Conservation (phyloP, 371 early-diverging fungal species). For the Zychaea mexicana region DNA sequence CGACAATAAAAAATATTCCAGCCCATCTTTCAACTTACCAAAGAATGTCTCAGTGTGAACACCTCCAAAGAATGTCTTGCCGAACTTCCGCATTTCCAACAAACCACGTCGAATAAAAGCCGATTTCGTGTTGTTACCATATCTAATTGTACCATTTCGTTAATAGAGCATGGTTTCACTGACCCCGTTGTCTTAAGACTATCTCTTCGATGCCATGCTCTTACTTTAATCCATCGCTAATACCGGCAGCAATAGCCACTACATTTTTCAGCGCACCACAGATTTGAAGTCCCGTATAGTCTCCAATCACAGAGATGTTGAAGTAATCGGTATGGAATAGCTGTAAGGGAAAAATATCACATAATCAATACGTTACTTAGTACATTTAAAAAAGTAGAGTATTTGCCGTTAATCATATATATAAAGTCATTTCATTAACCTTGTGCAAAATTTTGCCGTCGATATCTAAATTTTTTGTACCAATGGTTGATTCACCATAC, state of each 20-base stretch:
- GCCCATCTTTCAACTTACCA: conserved; percentile 76
- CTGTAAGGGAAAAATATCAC: neutral
- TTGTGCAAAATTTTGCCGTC: conserved; percentile 81
- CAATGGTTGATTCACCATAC: conserved; percentile 94
- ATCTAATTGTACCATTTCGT: conserved; percentile 10
- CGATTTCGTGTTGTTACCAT: conserved; percentile 95
- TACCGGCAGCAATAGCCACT: conserved; percentile 95
- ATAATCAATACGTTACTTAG: neutral
- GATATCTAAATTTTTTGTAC: conserved; percentile 51
- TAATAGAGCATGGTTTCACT: conserved; percentile 79
- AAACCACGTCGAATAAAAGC: conserved; percentile 97
- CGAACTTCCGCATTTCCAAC: conserved; percentile 94
- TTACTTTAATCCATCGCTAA: conserved; percentile 77
- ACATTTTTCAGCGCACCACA: conserved; percentile 99
- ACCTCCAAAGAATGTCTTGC: conserved; percentile 76
- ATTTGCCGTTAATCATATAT: neutral
- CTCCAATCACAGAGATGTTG: conserved; percentile 77
- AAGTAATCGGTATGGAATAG: conserved; percentile 69
- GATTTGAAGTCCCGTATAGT: conserved; percentile 92
- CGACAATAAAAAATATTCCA: neutral
- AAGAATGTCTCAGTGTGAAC: conserved; percentile 90
- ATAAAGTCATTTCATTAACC: neutral
- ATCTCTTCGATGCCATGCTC: conserved; percentile 79
- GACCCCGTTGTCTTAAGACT: no score
- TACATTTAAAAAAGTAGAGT: neutral